These are phyloP conservation scores for Amylostereum areolatum DNA, from an alignment of 1,284 basidiomycete species.

Conservation along the genomic window DNA sequence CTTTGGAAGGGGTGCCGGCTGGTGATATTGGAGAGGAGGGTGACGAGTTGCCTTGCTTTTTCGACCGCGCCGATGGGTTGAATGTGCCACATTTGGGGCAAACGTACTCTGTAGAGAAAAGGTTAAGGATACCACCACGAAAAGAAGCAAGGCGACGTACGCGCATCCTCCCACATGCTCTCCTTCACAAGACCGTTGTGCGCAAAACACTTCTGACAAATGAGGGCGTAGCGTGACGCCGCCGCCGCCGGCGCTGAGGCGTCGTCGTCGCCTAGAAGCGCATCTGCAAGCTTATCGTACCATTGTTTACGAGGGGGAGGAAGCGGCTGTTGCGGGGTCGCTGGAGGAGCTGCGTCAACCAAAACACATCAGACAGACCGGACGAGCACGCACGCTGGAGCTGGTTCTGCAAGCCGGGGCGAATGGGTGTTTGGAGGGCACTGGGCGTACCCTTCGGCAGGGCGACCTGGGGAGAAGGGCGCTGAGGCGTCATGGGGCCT, in stretches of 20 bases:
- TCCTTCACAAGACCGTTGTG: slow-evolving; percentile 95
- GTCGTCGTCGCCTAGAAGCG: slow-evolving; percentile 81
- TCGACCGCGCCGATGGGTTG: not conserved
- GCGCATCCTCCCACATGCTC: slow-evolving; percentile 83
- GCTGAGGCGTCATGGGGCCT: slow-evolving; percentile 20
- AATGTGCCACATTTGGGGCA: slow-evolving; percentile 36
- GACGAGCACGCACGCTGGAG: slow-evolving; percentile 32
- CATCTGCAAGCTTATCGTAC: slow-evolving; percentile 87
- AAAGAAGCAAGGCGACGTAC: slow-evolving; percentile 41
- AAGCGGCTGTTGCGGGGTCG: slow-evolving; percentile 33
- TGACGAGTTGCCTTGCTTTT: not conserved
- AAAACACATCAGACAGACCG: slow-evolving; percentile 1
- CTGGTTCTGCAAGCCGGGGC: slow-evolving; percentile 26
- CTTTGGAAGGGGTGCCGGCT: not conserved
- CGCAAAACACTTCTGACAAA: slow-evolving; percentile 88
- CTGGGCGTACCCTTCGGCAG: slow-evolving; percentile 15
- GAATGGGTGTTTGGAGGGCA: slow-evolving; percentile 18
- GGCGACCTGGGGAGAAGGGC: slow-evolving; percentile 10
- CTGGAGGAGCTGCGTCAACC: slow-evolving; percentile 10
- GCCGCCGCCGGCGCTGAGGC: slow-evolving; percentile 34
- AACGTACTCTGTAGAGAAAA: slow-evolving; percentile 52
- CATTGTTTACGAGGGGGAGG: slow-evolving; percentile 71
- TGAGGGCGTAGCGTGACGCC: slow-evolving; percentile 81
- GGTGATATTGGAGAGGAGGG: not conserved
- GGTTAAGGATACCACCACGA: not conserved